These are phyloP conservation scores for Macrolepiota albuminosa DNA, from an alignment of 768 basidiomycete species.

Conservation along the genomic window DNA sequence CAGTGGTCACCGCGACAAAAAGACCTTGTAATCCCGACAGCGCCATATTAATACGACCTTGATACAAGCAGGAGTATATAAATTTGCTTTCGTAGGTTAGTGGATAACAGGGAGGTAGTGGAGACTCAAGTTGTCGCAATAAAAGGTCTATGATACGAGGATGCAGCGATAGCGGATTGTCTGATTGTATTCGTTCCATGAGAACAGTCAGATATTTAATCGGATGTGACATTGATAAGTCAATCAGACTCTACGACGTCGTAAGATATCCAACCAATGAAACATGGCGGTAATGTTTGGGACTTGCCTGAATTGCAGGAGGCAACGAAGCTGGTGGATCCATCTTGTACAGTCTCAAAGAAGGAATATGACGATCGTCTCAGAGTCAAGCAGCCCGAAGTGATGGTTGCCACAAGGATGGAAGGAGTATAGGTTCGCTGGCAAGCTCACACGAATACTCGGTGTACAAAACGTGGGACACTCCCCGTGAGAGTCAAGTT, in stretches of 20 bases:
- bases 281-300: neutral
- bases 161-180: neutral
- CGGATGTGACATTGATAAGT: neutral
- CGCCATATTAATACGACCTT: neutral
- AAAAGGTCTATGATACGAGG: neutral
- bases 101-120: neutral
- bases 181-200: neutral
- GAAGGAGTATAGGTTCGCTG: too few relatives aligned
- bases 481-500: neutral
- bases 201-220: neutral
- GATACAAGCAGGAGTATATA: too few relatives aligned
- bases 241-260: neutral
- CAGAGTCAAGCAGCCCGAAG: neutral
- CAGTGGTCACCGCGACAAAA: neutral
- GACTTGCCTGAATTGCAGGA: neutral
- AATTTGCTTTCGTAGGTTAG: neutral
- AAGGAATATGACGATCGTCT: neutral
- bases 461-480: neutral
- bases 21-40: neutral
- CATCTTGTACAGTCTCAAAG: neutral
- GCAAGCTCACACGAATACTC: neutral
- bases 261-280: neutral
- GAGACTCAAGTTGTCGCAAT: neutral
- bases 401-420: neutral
- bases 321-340: neutral